A percentile compares a stretch with the other conserved stretches of the same genome.
Conservation (phyloP, 2,329 filamentous ascomycete genomes). For the Cordyceps cateniannulata region DNA sequence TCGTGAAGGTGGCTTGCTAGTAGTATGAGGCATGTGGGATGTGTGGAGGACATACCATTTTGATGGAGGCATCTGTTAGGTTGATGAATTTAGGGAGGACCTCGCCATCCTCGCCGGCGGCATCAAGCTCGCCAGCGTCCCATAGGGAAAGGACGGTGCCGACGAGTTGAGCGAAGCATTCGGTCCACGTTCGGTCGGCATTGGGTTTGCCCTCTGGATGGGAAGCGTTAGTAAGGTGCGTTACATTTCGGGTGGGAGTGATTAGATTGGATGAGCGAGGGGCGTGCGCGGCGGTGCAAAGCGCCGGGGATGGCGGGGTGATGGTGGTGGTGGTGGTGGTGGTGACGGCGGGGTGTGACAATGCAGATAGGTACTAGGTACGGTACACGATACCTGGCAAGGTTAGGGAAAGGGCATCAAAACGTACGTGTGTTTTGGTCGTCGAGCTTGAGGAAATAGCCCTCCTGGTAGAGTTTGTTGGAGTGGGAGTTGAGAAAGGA, state of each 20-base stretch:
- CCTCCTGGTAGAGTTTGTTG: slow-evolving; percentile 96
- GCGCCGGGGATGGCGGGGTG: not conserved
- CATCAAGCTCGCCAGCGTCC: slow-evolving; percentile 89
- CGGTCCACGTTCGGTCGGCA: slow-evolving; percentile 81
- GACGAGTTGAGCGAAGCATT: slow-evolving; percentile 94
- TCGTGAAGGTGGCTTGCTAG: not conserved
- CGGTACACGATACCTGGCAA: too few relatives aligned
- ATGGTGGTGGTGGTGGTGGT: not conserved
- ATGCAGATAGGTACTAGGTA: too few relatives aligned
- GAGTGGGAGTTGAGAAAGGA: slow-evolving; percentile 88
- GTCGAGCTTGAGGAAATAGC: slow-evolving; percentile 94
- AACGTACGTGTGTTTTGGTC: slow-evolving; percentile 87
- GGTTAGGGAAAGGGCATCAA: not conserved
- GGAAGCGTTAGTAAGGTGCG: slow-evolving; percentile 18
- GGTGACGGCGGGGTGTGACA: not conserved
- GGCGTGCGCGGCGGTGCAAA: not conserved
- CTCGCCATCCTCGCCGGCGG: slow-evolving; percentile 75
- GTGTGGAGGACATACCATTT: slow-evolving; percentile 63
- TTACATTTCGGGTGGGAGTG: not conserved
- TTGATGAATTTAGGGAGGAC: slow-evolving; percentile 93
- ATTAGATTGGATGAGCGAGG: not conserved
- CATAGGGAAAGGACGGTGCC: slow-evolving; percentile 92
- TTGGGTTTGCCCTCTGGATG: slow-evolving; percentile 75
- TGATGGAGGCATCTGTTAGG: slow-evolving; percentile 92
- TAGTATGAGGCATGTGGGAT: slow-evolving; percentile 1